phyloP scores from a whole-genome alignment of 495 filamentous ascomycete species.

The Hyaloscypha bicolor region DNA sequence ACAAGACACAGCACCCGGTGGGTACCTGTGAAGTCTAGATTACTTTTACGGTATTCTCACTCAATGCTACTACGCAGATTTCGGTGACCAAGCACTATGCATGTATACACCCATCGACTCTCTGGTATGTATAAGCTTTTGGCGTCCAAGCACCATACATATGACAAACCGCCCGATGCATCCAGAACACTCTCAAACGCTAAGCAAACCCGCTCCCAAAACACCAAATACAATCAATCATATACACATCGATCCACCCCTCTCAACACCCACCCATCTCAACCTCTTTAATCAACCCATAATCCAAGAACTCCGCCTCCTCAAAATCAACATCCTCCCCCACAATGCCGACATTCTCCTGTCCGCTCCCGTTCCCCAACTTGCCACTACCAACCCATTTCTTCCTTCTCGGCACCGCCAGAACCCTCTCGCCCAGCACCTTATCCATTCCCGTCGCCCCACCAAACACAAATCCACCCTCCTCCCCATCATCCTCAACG shows the following conservation, averaged over 20 bases:
- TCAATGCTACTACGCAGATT: background rate
- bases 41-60: background rate
- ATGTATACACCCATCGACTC: background rate
- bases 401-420: conserved; percentile 33
- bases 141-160: background rate
- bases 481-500: conserved; percentile 29
- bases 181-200: background rate
- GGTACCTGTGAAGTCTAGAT: no score
- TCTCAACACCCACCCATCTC: conserved; percentile 33
- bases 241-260: background rate
- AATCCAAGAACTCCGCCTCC: conserved; percentile 54
- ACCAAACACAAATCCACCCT: conserved; percentile 10
- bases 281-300: conserved; percentile 28
- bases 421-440: conserved; percentile 21
- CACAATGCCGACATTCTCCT: conserved; percentile 21
- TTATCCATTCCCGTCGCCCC: background rate
- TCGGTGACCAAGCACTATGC: background rate
- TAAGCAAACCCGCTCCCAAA: conserved; percentile 1
- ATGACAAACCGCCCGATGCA: background rate
- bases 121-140: background rate
- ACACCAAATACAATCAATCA: background rate
- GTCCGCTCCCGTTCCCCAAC: background rate
- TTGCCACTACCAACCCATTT: conserved; percentile 31
- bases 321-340: conserved; percentile 50
- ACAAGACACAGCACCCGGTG: no score